Base-by-base conservation (phyloP, 192 early-diverging fungal species). In the Rhizophagus clarus region DNA sequence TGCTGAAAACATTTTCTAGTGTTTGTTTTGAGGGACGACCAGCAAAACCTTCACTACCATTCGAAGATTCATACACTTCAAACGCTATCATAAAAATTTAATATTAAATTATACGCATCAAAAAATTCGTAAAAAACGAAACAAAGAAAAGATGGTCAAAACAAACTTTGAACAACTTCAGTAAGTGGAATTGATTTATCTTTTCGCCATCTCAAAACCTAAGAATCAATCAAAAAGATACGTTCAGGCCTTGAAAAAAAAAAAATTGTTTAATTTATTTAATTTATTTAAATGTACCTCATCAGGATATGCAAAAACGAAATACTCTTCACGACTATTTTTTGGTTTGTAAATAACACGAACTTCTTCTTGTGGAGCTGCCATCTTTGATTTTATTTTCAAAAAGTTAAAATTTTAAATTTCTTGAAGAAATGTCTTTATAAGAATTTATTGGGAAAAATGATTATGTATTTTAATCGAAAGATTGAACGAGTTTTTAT, bases 131-230 rank as follows among this genome's bases (percentile, higher is more conserved):
- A 2, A 34, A 5, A 34, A 34, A 34, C 28, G 10, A 31, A 34
- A 17, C 22, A 47, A n/a, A 34, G 5, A 34, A 34, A 34, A 34
- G 1, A 5, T 3, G 0, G 5, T 34, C 34, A 34, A 76, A 20
- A 61, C 60, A 7, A 61, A 76, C 76, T 47, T 42, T 77, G 62
- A 40, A 77, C 42, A 0, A 45, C 40, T 0, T 67, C 63, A 24
- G 47, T 66, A 8, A 77, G 34, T 45, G 76, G 76, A 15, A 77
- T 49, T 31, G 76, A 42, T 77, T 77, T 77, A 66, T 77, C 76
- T 29, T 34, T 63, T 1, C 76, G 62, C 76, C 76, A 77, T 49
- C 68, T 66, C 10, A 6, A 1, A 7, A 77, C 61, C 76, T 77
- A 77, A 28, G 3, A 9, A 6, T 29, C 0, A 47, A n/a, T 34